A percentile compares a stretch with the other conserved stretches of the same genome.
Conservation (phyloP, 2,329 filamentous ascomycete genomes). For the Raffaelea arxii region DNA sequence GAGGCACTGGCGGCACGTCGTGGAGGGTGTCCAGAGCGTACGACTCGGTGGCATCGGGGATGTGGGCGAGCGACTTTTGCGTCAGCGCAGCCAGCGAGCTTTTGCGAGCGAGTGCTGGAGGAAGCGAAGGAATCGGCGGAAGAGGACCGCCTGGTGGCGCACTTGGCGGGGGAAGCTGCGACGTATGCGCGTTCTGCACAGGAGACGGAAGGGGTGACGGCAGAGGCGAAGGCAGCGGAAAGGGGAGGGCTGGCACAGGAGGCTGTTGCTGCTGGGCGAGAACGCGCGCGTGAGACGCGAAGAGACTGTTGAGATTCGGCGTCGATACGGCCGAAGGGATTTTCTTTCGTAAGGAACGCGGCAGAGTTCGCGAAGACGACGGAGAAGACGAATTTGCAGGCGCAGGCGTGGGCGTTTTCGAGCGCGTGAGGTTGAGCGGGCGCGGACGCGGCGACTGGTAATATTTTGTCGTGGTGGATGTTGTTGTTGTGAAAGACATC, state of each 20-base stretch:
- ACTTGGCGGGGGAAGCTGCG: not conserved
- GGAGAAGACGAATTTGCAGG: not conserved
- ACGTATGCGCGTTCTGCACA: not conserved
- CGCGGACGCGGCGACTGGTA: not conserved
- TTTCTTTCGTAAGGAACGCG: slow-evolving; percentile 9
- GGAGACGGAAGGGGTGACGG: not conserved
- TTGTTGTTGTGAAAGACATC: slow-evolving; percentile 15
- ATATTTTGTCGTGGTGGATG: not conserved
- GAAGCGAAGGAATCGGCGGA: not conserved
- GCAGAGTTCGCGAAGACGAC: not conserved
- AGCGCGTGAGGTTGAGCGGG: not conserved
- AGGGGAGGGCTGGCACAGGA: slow-evolving; percentile 2
- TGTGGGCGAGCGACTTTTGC: slow-evolving; percentile 49
- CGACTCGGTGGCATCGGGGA: slow-evolving; percentile 56
- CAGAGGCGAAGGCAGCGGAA: not conserved
- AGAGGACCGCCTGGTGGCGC: not conserved
- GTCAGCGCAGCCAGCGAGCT: slow-evolving; percentile 62
- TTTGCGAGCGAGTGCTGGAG: slow-evolving; percentile 50
- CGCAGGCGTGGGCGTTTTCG: not conserved
- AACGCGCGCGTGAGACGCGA: slow-evolving; percentile 38
- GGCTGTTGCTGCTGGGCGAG: slow-evolving; percentile 9
- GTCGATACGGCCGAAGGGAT: slow-evolving; percentile 33
- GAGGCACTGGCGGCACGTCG: slow-evolving; percentile 19
- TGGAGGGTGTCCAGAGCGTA: slow-evolving; percentile 49
- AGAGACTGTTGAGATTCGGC: slow-evolving; percentile 47